Conservation (phyloP, 2,329 filamentous ascomycete genomes). For the Bipolaris victoriae region DNA sequence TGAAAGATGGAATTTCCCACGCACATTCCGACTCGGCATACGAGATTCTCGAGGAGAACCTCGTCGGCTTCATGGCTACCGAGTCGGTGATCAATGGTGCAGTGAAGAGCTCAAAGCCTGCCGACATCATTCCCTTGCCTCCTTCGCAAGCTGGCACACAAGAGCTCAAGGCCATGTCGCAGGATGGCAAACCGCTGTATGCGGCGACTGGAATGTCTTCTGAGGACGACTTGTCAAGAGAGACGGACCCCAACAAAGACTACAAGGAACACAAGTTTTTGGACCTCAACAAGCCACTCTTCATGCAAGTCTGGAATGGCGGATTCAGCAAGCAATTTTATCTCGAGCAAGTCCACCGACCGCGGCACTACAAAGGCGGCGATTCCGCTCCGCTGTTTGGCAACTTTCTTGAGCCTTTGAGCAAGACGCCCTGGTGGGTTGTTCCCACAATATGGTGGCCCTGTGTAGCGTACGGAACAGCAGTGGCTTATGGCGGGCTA, state of each 20-base stretch:
- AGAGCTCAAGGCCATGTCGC: conserved; percentile 57
- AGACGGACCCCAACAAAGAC: conserved; percentile 77
- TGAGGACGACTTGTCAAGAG: conserved; percentile 83
- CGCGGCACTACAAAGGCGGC: conserved; percentile 93
- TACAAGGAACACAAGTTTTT: conserved; percentile 94
- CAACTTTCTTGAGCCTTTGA: conserved; percentile 97
- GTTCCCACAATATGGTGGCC: conserved; percentile 86
- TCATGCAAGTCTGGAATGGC: conserved; percentile 86
- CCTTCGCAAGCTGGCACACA: conserved; percentile 56
- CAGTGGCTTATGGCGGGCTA: conserved; percentile 66
- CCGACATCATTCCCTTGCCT: conserved; percentile 60
- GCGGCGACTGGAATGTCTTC: conserved; percentile 82
- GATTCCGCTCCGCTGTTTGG: conserved; percentile 92
- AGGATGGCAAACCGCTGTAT: conserved; percentile 58
- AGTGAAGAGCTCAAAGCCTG: conserved; percentile 55
- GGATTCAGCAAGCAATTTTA: conserved; percentile 97
- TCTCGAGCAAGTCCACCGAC: conserved; percentile 92
- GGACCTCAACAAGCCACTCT: conserved; percentile 81
- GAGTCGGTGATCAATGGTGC: conserved; percentile 62
- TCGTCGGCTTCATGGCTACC: conserved; percentile 78
- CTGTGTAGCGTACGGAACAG: conserved; percentile 74
- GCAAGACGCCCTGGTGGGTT: conserved; percentile 92
- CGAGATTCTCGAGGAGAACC: conserved; percentile 86
- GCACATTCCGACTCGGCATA: conserved; percentile 91
- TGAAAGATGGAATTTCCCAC: conserved; percentile 84